A percentile compares a stretch with the other conserved stretches of the same genome.
phyloP scores from a whole-genome alignment of 2,329 filamentous ascomycete species.

The Coleophoma crateriformis region DNA sequence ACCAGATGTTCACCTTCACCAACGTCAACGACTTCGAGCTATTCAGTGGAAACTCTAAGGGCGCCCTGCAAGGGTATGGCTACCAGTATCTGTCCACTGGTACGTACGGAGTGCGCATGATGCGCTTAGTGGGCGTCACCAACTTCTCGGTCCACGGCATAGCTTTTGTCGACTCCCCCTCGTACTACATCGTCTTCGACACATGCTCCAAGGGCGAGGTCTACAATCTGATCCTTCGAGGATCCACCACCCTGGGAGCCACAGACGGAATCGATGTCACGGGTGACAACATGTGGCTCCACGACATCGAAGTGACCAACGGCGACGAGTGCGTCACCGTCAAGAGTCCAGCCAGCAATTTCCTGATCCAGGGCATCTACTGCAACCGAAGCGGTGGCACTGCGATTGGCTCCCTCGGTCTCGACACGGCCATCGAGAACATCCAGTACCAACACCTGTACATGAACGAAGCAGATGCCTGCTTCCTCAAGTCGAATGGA shows the following conservation, averaged over 20 bases:
- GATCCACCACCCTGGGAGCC: constrained; percentile 43
- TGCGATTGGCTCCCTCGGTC: constrained; percentile 49
- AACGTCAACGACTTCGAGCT: too few relatives aligned
- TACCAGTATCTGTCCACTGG: constrained; percentile 40
- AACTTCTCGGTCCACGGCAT: constrained; percentile 8
- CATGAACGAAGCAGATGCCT: constrained; percentile 52
- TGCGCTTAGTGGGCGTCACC: constrained; percentile 1
- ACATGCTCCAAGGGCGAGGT: constrained; percentile 44
- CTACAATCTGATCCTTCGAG: constrained; percentile 49
- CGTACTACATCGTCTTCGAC: constrained; percentile 39
- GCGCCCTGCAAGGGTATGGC: constrained; percentile 46
- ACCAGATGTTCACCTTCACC: too few relatives aligned
- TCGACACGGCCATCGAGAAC: constrained; percentile 42
- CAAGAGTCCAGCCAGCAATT: constrained; percentile 50
- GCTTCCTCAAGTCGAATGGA: constrained; percentile 57
- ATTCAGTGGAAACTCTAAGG: too few relatives aligned
- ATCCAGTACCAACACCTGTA: constrained; percentile 52
- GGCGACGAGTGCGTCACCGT: constrained; percentile 57
- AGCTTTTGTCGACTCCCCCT: constrained; percentile 1
- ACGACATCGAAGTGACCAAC: constrained; percentile 57
- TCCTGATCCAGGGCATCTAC: constrained; percentile 52
- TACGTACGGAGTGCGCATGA: constrained; percentile 14
- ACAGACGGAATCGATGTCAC: constrained; percentile 52
- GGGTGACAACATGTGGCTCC: constrained; percentile 49
- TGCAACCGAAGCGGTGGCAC: constrained; percentile 55